These are phyloP conservation scores for Aspergillus persii DNA, from an alignment of 2,329 filamentous ascomycete species.

Conservation along the genomic window DNA sequence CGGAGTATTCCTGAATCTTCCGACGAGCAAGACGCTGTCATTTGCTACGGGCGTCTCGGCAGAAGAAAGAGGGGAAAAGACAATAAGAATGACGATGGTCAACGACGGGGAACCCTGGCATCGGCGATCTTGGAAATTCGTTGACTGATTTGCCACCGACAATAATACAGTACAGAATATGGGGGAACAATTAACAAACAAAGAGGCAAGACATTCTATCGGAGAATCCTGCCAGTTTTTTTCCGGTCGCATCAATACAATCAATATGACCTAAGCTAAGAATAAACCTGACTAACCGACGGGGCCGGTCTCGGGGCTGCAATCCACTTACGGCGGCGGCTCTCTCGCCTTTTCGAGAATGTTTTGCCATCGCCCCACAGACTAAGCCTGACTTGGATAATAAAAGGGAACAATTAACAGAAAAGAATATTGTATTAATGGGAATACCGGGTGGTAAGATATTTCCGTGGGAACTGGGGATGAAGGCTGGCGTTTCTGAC, in stretches of 20 bases:
- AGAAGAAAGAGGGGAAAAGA: not conserved
- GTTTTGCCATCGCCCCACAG: slow-evolving; percentile 35
- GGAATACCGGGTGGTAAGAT: slow-evolving; percentile 3
- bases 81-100: not conserved
- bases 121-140: too few relatives aligned
- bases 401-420: not conserved
- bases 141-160: not conserved
- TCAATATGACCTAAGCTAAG: not conserved
- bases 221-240: not conserved
- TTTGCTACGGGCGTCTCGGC: slow-evolving; percentile 17
- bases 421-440: not conserved
- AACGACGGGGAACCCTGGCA: not conserved
- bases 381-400: slow-evolving; percentile 8
- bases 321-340: slow-evolving; percentile 5
- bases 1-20: slow-evolving; percentile 31
- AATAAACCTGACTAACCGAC: slow-evolving; percentile 11
- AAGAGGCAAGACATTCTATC: not conserved
- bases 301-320: slow-evolving; percentile 27
- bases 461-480: not conserved
- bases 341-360: slow-evolving; percentile 26
- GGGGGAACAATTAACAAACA: not conserved
- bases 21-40: slow-evolving; percentile 23
- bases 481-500: too few relatives aligned
- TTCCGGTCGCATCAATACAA: not conserved
- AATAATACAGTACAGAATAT: not conserved